Evolutionary conservation across 176 grass and related monocot genomes (phyloP).

Genomic region (Thalia dealbata): DNA sequence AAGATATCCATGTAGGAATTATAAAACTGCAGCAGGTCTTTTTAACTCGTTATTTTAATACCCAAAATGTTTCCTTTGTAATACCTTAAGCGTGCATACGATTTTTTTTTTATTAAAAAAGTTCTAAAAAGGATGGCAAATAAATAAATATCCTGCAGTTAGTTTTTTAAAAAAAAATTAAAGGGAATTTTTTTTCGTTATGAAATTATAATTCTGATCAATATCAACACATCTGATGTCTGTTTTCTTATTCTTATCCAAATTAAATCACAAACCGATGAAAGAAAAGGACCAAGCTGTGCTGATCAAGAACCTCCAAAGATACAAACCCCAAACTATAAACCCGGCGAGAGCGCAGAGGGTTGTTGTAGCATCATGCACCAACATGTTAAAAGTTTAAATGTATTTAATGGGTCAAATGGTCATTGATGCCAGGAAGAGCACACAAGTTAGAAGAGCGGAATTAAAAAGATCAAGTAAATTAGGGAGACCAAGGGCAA

Average conservation of each 20-base stretch:
- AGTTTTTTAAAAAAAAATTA: no score
- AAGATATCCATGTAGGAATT: no score
- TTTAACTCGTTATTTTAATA: no score
- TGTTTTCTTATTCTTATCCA: background rate
- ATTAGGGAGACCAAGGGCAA: background rate
- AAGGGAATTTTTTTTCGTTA: no score
- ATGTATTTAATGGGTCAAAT: background rate
- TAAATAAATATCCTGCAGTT: no score
- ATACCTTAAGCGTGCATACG: no score
- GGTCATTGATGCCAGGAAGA: background rate
- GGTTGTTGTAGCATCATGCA: background rate
- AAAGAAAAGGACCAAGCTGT: background rate
- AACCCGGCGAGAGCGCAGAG: background rate
- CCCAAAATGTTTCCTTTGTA: no score
- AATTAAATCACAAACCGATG: background rate
- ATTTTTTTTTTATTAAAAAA: no score
- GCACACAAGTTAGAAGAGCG: slow-evolving; percentile 1
- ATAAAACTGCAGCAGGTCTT: no score
- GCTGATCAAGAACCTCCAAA: background rate
- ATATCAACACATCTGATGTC: background rate
- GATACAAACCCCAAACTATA: background rate
- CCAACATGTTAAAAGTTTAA: background rate
- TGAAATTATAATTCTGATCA: no score
- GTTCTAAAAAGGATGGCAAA: no score
- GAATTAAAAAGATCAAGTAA: background rate